Evolutionary conservation across 192 early-diverging fungal genomes (phyloP).

Genomic region (Linnemannia exigua): DNA sequence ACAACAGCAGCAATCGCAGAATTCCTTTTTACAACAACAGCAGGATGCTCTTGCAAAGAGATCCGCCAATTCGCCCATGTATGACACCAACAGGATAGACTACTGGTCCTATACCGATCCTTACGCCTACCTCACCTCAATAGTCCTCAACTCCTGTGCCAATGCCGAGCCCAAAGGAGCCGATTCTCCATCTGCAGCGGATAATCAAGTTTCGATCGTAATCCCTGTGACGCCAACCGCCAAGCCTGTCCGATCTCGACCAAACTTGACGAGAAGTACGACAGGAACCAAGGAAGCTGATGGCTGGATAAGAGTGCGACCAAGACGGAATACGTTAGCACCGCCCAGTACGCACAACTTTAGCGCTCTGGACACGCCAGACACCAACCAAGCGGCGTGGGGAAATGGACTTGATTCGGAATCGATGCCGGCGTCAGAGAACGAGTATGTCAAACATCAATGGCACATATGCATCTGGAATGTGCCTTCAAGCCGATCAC

Average conservation of each 20-base stretch:
- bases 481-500: not conserved
- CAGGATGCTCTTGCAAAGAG: constrained; percentile 34
- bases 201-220: constrained; percentile 25
- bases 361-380: not conserved
- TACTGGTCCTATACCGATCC: constrained; percentile 53
- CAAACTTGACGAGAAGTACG: not conserved
- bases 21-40: constrained; percentile 40
- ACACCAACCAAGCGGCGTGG: constrained; percentile 20
- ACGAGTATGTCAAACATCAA: constrained; percentile 18
- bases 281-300: constrained; percentile 2
- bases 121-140: constrained; percentile 45
- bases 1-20: constrained; percentile 38
- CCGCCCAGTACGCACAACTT: constrained; percentile 18
- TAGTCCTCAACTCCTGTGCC: constrained; percentile 51
- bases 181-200: constrained; percentile 45
- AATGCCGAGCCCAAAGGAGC: constrained; percentile 34
- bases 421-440: constrained; percentile 35
- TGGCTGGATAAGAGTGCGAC: constrained; percentile 45
- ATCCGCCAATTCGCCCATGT: not conserved
- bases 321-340: constrained; percentile 14
- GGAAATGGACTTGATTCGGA: constrained; percentile 11
- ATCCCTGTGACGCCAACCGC: constrained; percentile 6
- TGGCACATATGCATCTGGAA: no score
- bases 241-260: not conserved
- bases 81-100: constrained; percentile 51